Percentiles rank a stretch among this genome's conserved stretches.
Conservation (phyloP, 257 asterid genomes). For the Verbascum thapsus region DNA sequence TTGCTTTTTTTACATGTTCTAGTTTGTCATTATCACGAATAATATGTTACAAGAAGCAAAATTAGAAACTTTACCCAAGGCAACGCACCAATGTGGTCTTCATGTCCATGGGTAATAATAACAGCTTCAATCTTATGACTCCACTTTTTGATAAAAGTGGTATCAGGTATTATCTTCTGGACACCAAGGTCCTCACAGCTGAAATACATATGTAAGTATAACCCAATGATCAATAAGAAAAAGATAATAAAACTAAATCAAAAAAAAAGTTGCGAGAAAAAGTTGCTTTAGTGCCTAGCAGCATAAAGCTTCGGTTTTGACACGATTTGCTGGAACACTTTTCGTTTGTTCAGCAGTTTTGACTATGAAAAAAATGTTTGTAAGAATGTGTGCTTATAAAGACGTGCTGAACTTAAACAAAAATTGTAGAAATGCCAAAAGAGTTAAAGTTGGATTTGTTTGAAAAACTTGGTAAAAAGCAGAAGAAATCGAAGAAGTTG, state of each 20-base stretch:
- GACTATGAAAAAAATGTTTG: too few species aligned
- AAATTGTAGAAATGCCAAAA: too few species aligned
- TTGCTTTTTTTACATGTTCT: slow-evolving; percentile 9
- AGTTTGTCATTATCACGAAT: slow-evolving; percentile 4
- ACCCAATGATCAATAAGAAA: slow-evolving; percentile 2
- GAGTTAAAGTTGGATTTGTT: too few species aligned
- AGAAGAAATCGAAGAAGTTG: too few species aligned
- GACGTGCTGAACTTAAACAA: too few species aligned
- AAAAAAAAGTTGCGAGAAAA: background rate
- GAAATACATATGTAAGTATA: slow-evolving; percentile 31
- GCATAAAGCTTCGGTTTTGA: slow-evolving; percentile 12
- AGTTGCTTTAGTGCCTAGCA: slow-evolving; percentile 8
- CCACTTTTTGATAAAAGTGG: slow-evolving; percentile 92
- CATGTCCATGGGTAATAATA: slow-evolving; percentile 97
- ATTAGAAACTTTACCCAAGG: slow-evolving; percentile 94
- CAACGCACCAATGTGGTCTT: slow-evolving; percentile 99
- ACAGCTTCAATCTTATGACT: slow-evolving; percentile 99
- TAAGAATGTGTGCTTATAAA: too few species aligned
- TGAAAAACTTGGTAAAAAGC: too few species aligned
- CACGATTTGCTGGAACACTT: background rate
- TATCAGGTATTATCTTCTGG: slow-evolving; percentile 98
- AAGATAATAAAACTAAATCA: slow-evolving; percentile 15
- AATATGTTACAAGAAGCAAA: slow-evolving; percentile 38
- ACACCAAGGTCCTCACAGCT: slow-evolving; percentile 93
- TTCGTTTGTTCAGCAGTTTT: background rate